A percentile compares a stretch with the other conserved stretches of the same genome.
phyloP scores from a whole-genome alignment of 2,329 filamentous ascomycete genomes.

The Neoscytalidium dimidiatum region DNA sequence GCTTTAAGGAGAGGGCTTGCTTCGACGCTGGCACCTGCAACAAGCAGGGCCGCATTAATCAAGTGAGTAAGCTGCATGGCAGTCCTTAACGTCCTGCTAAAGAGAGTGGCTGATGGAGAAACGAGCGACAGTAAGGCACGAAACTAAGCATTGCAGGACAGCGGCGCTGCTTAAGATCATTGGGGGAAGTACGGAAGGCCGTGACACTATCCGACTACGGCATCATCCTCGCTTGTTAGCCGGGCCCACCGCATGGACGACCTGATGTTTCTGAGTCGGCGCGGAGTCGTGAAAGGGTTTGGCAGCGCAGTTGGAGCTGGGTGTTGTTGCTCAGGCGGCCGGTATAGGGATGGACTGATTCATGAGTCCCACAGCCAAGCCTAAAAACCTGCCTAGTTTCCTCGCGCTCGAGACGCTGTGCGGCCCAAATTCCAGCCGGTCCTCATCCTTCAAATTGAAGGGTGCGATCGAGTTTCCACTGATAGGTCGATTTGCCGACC shows the following conservation, averaged over 20 bases:
- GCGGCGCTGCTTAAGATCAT: not conserved
- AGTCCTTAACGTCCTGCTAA: not conserved
- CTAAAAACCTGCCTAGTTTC: not conserved
- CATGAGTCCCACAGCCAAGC: not conserved
- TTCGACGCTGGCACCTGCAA: not conserved
- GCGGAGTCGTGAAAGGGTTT: not conserved
- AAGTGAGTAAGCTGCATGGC: not conserved
- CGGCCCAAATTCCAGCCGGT: not conserved
- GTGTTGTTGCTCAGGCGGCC: not conserved
- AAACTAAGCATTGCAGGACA: not conserved
- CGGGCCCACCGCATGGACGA: not conserved
- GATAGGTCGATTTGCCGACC: not conserved
- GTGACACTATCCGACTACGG: not conserved
- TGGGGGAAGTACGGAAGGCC: not conserved
- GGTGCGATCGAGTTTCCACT: not conserved
- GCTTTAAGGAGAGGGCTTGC: not conserved
- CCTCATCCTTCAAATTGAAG: not conserved
- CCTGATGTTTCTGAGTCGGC: not conserved
- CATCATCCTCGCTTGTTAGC: not conserved
- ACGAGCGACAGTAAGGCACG: not conserved
- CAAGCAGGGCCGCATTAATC: not conserved
- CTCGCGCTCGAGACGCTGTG: not conserved
- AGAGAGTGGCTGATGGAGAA: not conserved
- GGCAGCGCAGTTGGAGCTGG: not conserved
- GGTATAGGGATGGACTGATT: not conserved